These are phyloP conservation scores for Euphorbia schlechtendalii DNA, from an alignment of 441 rosid species.

Conservation along the genomic window DNA sequence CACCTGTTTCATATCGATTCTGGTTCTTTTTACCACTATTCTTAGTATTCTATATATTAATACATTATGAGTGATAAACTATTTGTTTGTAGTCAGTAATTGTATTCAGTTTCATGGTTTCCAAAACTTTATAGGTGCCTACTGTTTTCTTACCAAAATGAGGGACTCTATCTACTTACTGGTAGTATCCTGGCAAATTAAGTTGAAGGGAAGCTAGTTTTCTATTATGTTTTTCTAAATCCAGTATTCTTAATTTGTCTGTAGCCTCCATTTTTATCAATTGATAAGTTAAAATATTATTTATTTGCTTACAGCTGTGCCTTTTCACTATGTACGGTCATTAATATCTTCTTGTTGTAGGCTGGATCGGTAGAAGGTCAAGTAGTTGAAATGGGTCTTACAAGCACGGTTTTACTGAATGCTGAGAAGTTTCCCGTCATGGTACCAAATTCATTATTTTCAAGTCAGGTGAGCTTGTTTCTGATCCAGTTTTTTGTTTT, in stretches of 20 bases:
- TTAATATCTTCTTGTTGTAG: slow-evolving; percentile 29
- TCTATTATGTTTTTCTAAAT: neutral
- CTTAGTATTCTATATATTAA: neutral
- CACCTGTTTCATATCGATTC: neutral
- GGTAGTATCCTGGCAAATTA: neutral
- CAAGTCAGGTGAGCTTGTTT: slow-evolving; percentile 68
- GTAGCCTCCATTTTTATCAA: neutral
- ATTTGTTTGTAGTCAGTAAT: neutral
- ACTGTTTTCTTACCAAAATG: slow-evolving; percentile 2
- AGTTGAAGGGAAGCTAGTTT: neutral
- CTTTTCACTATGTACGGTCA: neutral
- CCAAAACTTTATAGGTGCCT: neutral
- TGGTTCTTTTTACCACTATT: neutral
- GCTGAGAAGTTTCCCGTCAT: slow-evolving; percentile 74
- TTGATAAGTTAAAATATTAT: neutral
- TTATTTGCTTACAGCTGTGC: neutral
- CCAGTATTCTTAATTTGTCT: neutral
- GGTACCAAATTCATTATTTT: slow-evolving; percentile 89
- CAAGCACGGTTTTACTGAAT: slow-evolving; percentile 62
- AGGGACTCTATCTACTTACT: neutral
- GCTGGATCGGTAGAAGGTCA: slow-evolving; percentile 91
- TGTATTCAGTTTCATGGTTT: neutral
- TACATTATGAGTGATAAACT: neutral
- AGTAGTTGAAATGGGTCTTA: slow-evolving; percentile 88
- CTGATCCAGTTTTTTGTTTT: no score